phyloP scores from a whole-genome alignment of 441 rosid species.

The Erodium texanum region DNA sequence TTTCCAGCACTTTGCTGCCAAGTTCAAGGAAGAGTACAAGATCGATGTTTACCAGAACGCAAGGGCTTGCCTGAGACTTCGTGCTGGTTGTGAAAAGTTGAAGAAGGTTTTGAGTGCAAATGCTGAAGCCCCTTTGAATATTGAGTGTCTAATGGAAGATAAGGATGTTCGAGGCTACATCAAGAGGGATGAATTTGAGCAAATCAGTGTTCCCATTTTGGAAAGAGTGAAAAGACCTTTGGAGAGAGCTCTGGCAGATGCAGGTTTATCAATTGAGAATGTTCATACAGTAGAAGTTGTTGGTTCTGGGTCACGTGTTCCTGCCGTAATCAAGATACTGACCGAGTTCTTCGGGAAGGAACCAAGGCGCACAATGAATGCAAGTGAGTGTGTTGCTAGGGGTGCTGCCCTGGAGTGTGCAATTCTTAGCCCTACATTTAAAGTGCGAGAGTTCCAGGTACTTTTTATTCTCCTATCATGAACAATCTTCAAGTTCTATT shows the following conservation, averaged over 20 bases:
- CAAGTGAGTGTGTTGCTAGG: slow-evolving; percentile 91
- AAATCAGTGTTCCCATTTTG: slow-evolving; percentile 67
- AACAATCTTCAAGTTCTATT: no score
- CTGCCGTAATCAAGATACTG: slow-evolving; percentile 65
- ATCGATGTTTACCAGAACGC: slow-evolving; percentile 85
- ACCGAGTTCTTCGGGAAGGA: slow-evolving; percentile 91
- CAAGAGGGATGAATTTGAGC: slow-evolving; percentile 88
- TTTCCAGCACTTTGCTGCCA: slow-evolving; percentile 64
- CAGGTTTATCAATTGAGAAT: slow-evolving; percentile 59
- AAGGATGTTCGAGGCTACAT: slow-evolving; percentile 82
- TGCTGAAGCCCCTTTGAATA: slow-evolving; percentile 76
- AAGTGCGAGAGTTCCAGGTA: slow-evolving; percentile 96
- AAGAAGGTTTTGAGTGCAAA: slow-evolving; percentile 95
- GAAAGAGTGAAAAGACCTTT: slow-evolving; percentile 83
- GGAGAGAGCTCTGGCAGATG: slow-evolving; percentile 83
- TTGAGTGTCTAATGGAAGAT: slow-evolving; percentile 95
- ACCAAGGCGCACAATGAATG: slow-evolving; percentile 94
- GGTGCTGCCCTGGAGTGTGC: slow-evolving; percentile 95
- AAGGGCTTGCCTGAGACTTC: slow-evolving; percentile 72
- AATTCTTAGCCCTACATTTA: slow-evolving; percentile 89
- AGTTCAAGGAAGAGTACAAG: slow-evolving; percentile 79
- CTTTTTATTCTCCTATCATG: background rate
- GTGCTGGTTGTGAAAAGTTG: slow-evolving; percentile 77
- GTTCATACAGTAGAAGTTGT: slow-evolving; percentile 87
- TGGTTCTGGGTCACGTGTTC: slow-evolving; percentile 84